A percentile compares a stretch with the other conserved stretches of the same genome.
Conservation (phyloP, 2,329 filamentous ascomycete genomes). For the Neocatenulostroma microsporum region DNA sequence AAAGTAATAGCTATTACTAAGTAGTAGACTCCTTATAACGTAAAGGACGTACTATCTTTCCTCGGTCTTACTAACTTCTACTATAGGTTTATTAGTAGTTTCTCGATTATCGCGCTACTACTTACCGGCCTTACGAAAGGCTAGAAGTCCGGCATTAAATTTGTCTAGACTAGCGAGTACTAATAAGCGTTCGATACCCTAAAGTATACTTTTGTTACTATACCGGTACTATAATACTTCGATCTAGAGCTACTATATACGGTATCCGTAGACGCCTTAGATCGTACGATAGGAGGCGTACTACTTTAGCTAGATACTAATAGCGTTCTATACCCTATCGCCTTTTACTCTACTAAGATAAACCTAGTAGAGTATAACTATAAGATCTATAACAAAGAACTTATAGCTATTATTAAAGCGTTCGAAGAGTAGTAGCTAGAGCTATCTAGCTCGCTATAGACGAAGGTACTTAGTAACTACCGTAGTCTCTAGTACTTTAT, state of each 20-base stretch:
- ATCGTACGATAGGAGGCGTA: no score
- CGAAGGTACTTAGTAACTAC: conserved; percentile 23
- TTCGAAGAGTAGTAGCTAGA: conserved; percentile 24
- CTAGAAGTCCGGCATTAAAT: conserved; percentile 1
- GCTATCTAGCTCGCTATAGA: conserved; percentile 13
- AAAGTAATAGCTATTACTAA: no score
- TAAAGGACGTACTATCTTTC: conserved; percentile 20
- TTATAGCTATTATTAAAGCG: conserved; percentile 26
- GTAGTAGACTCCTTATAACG: conserved; percentile 18
- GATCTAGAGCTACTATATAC: no score
- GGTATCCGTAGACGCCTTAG: no score
- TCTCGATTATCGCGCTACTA: conserved; percentile 6
- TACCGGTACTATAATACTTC: conserved; percentile 8
- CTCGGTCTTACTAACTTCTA: conserved; percentile 14
- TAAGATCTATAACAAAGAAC: conserved; percentile 30
- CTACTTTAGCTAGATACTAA: background rate
- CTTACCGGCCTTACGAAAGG: conserved; percentile 9
- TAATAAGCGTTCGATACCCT: conserved; percentile 1
- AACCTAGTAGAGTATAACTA: conserved; percentile 8
- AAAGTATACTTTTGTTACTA: conserved; percentile 4
- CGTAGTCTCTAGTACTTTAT: conserved; percentile 26
- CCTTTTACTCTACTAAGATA: conserved; percentile 12
- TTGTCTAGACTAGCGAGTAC: background rate
- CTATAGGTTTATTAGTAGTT: conserved; percentile 10
- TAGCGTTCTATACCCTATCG: background rate